A percentile compares a stretch with the other conserved stretches of the same genome.
Conservation (phyloP, 495 filamentous ascomycete genomes). For the Massariosphaeria phaeospora region DNA sequence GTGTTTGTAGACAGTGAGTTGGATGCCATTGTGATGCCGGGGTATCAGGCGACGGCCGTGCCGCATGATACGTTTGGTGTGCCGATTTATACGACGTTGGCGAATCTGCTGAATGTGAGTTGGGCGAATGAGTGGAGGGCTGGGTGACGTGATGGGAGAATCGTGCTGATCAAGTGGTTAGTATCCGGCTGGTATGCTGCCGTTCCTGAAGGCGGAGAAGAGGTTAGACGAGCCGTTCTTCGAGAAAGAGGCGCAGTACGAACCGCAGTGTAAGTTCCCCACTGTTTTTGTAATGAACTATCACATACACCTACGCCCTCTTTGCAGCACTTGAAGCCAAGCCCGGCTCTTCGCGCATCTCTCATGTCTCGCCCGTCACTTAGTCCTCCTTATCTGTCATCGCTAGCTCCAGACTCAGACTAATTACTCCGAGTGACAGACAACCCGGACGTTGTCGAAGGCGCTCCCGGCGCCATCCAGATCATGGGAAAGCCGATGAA, state of each 20-base stretch:
- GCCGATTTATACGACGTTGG: conserved; percentile 47
- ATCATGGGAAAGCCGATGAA: conserved; percentile 38
- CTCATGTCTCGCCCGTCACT: no score
- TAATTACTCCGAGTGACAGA: no score
- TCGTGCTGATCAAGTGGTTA: conserved; percentile 2
- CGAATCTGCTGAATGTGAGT: conserved; percentile 53
- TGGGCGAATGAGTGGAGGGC: not conserved
- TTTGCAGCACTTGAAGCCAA: no score
- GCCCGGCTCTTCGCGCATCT: no score
- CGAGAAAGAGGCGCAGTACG: conserved; percentile 23
- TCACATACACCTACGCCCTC: not conserved
- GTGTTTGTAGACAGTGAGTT: conserved; percentile 40
- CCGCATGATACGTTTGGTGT: conserved; percentile 48
- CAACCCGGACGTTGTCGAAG: conserved; percentile 32
- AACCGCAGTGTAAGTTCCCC: conserved; percentile 34
- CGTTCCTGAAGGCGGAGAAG: conserved; percentile 34
- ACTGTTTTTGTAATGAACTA: not conserved
- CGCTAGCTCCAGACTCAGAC: not conserved
- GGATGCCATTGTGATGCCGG: conserved; percentile 47
- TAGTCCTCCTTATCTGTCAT: not conserved
- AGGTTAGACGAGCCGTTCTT: conserved; percentile 32
- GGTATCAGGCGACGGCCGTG: conserved; percentile 47
- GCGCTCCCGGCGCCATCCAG: conserved; percentile 34
- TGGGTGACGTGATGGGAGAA: not conserved
- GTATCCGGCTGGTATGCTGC: conserved; percentile 36